Evolutionary conservation across 2,329 filamentous ascomycete genomes (phyloP).

Genomic region (Botrytis cinerea): DNA sequence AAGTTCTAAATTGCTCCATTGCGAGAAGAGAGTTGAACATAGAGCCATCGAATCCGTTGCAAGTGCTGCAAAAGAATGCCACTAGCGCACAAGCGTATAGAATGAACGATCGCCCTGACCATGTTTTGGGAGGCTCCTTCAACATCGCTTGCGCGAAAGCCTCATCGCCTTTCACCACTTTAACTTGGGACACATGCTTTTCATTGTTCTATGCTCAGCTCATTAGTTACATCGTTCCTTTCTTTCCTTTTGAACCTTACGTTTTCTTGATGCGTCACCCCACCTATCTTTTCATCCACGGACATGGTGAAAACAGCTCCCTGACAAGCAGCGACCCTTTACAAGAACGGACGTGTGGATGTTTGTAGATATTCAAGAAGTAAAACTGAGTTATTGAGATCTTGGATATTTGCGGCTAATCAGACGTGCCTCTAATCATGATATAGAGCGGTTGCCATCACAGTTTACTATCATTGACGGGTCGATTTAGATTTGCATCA

Average conservation of each 20-base stretch:
- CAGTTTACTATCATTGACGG: not conserved
- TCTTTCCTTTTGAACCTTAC: not conserved
- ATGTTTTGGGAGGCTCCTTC: conserved; percentile 51
- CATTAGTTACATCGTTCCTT: not conserved
- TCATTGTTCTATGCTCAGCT: not conserved
- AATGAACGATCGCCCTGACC: conserved; percentile 43
- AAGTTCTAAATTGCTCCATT: conserved; percentile 45
- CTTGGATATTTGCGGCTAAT: not conserved
- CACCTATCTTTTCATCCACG: not conserved
- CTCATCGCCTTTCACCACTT: conserved; percentile 47
- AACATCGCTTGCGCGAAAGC: conserved; percentile 55
- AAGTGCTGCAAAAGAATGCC: conserved; percentile 51
- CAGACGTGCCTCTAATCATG: not conserved
- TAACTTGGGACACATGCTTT: conserved; percentile 19
- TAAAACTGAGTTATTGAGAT: not conserved
- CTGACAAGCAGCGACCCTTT: not conserved
- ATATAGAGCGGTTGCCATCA: not conserved
- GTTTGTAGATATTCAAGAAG: not conserved
- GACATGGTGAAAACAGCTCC: not conserved
- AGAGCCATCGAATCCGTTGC: conserved; percentile 54
- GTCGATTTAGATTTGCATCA: not conserved
- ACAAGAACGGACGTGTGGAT: not conserved
- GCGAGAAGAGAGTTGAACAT: conserved; percentile 51
- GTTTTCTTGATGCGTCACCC: not conserved
- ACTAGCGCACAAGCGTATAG: conserved; percentile 49